Percentiles rank a stretch among this genome's conserved stretches.
Conservation (phyloP, 2,329 filamentous ascomycete genomes). For the Ophiostoma fasciatum region DNA sequence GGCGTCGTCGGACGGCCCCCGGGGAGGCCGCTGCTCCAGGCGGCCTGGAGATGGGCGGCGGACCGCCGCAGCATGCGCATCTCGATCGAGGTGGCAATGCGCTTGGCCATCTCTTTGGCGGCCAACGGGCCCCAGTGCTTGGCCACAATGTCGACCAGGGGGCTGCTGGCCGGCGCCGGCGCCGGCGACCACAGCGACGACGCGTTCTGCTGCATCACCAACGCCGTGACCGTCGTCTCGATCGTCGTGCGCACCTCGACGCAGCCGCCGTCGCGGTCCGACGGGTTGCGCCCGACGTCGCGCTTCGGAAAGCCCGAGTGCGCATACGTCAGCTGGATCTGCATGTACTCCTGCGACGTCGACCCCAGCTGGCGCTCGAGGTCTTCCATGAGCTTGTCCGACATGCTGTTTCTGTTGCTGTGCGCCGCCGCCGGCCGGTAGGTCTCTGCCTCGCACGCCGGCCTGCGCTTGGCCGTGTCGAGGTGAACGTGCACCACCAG, state of each 20-base stretch:
- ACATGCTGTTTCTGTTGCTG: conserved; percentile 24
- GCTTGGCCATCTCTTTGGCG: conserved; percentile 27
- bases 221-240: conserved; percentile 36
- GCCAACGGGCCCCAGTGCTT: conserved; percentile 33
- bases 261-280: conserved; percentile 16
- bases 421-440: conserved; percentile 1
- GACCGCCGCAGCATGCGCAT: conserved; percentile 1
- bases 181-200: conserved; percentile 37
- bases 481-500: conserved; percentile 33
- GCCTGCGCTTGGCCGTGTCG: conserved; percentile 12
- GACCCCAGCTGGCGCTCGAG: conserved; percentile 41
- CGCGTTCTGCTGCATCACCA: conserved; percentile 32
- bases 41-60: neutral
- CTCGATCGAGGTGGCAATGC: conserved; percentile 10
- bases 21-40: neutral
- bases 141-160: conserved; percentile 29
- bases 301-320: conserved; percentile 38
- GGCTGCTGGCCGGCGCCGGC: conserved; percentile 20
- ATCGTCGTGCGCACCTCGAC: conserved; percentile 30
- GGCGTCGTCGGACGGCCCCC: neutral
- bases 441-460: conserved; percentile 12
- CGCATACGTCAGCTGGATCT: conserved; percentile 35
- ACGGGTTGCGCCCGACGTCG: conserved; percentile 3
- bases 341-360: conserved; percentile 32
- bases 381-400: conserved; percentile 43